These are phyloP conservation scores for Vigna mungo DNA, from an alignment of 306 rosid species.

Conservation along the genomic window DNA sequence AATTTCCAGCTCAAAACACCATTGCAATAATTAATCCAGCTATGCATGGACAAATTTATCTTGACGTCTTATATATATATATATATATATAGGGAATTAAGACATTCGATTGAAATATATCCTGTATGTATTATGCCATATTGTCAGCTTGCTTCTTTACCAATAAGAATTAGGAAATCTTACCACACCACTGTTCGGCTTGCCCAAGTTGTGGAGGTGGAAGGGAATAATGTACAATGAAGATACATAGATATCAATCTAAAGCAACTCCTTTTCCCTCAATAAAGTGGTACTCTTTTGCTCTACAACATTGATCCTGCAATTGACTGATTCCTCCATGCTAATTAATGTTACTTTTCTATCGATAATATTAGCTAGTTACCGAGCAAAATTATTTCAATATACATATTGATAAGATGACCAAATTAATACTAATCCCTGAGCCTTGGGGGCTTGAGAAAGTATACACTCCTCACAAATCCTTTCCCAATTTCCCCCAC, in stretches of 20 bases:
- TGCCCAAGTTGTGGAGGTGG: too few relatives aligned
- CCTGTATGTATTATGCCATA: neutral
- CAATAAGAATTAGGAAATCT: too few relatives aligned
- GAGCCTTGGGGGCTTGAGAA: conserved; percentile 72
- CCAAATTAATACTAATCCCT: conserved; percentile 2
- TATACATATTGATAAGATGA: conserved; percentile 28
- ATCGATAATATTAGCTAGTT: conserved; percentile 23
- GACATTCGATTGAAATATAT: neutral
- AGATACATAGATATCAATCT: too few relatives aligned
- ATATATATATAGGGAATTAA: neutral
- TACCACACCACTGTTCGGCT: too few relatives aligned
- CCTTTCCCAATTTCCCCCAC: conserved; percentile 86
- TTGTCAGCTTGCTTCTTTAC: neutral
- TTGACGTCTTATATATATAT: neutral
- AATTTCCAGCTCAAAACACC: neutral
- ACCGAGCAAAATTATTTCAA: conserved; percentile 35
- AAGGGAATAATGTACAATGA: too few relatives aligned
- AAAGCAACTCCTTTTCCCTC: too few relatives aligned
- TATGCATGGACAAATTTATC: neutral
- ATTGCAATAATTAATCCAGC: neutral
- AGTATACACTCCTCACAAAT: conserved; percentile 70
- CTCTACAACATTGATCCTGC: conserved; percentile 1
- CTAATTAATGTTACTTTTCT: conserved; percentile 14
- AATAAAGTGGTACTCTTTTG: neutral
- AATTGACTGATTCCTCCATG: conserved; percentile 30